Percentiles rank a stretch among this genome's conserved stretches.
phyloP scores from a whole-genome alignment of 164 flowering plant genomes.

The Magnolia kwangsiensis region DNA sequence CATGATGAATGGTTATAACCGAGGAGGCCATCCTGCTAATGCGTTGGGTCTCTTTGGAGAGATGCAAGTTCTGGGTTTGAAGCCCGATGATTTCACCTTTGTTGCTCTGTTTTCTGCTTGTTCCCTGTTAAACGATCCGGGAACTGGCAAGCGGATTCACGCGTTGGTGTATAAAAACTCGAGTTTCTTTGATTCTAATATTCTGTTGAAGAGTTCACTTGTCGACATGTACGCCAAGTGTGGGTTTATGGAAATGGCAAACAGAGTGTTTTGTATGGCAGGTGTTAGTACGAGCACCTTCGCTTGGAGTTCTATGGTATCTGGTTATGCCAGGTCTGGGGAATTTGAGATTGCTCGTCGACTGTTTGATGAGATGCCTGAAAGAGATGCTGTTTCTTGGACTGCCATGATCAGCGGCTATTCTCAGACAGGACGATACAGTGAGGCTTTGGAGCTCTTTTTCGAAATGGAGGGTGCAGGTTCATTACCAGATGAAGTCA shows the following conservation, averaged over 20 bases:
- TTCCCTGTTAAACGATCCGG: conserved; percentile 13
- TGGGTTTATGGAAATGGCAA: conserved; percentile 28
- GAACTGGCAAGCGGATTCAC: conserved; percentile 28
- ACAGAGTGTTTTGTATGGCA: conserved; percentile 21
- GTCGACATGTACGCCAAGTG: conserved; percentile 42
- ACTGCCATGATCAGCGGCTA: conserved; percentile 35
- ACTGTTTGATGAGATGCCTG: conserved; percentile 22
- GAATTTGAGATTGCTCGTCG: conserved; percentile 19
- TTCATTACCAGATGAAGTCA: conserved; percentile 28
- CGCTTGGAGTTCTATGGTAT: conserved; percentile 33
- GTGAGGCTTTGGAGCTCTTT: conserved; percentile 21
- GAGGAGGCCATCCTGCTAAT: conserved; percentile 11
- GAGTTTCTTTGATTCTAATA: conserved; percentile 8
- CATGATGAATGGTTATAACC: conserved; percentile 25
- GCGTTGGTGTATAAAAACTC: conserved; percentile 11
- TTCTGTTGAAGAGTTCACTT: conserved; percentile 26
- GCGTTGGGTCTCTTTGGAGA: conserved; percentile 25
- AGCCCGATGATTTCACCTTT: conserved; percentile 30
- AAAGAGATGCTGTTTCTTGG: conserved; percentile 36
- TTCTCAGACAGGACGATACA: conserved; percentile 24
- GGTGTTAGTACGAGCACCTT: conserved; percentile 11
- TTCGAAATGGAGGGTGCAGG: conserved; percentile 22
- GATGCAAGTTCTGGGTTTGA: conserved; percentile 18
- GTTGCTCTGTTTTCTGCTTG: conserved; percentile 30
- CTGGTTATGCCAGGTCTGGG: conserved; percentile 30